A percentile compares a stretch with the other conserved stretches of the same genome.
Evolutionary conservation across 176 grass and related monocot genomes (phyloP).

Genomic region (Cenchrus purpureus): DNA sequence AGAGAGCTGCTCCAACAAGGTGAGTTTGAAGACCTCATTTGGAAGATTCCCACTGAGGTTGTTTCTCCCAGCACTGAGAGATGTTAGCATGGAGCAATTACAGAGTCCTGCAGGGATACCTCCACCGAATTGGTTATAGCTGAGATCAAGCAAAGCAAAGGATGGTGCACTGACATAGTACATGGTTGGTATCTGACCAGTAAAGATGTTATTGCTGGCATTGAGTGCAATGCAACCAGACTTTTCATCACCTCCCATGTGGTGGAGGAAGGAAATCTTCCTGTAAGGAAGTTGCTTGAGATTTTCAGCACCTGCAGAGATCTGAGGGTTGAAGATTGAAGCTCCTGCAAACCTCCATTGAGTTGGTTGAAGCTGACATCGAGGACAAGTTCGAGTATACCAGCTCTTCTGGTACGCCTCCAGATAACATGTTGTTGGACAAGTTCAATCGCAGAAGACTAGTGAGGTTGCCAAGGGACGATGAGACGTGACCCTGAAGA

Average conservation of each 20-base stretch:
- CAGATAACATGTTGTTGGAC: constrained; percentile 33
- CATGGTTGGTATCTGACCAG: neutral
- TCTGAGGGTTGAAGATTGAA: neutral
- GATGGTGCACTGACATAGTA: neutral
- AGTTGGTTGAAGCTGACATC: constrained; percentile 56
- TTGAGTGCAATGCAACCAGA: constrained; percentile 18
- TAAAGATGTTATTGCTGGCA: constrained; percentile 56
- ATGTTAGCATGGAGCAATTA: constrained; percentile 33
- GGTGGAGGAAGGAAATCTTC: constrained; percentile 28
- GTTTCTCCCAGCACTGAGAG: constrained; percentile 31
- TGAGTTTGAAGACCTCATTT: constrained; percentile 31
- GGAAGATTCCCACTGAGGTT: constrained; percentile 31
- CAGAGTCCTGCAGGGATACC: constrained; percentile 18
- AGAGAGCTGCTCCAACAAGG: constrained; percentile 31
- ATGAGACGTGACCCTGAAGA: constrained; percentile 39
- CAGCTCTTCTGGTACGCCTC: constrained; percentile 7
- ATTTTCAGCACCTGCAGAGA: constrained; percentile 55
- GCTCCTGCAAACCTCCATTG: constrained; percentile 1
- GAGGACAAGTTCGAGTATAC: constrained; percentile 15
- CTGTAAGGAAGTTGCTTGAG: constrained; percentile 51
- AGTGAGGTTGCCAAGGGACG: constrained; percentile 38
- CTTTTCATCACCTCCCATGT: constrained; percentile 12
- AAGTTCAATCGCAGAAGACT: constrained; percentile 24
- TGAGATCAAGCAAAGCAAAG: constrained; percentile 35
- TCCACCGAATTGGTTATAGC: constrained; percentile 36